Base-by-base conservation (phyloP, 805 yeast species). In the Sugiyamaella floridensis region DNA sequence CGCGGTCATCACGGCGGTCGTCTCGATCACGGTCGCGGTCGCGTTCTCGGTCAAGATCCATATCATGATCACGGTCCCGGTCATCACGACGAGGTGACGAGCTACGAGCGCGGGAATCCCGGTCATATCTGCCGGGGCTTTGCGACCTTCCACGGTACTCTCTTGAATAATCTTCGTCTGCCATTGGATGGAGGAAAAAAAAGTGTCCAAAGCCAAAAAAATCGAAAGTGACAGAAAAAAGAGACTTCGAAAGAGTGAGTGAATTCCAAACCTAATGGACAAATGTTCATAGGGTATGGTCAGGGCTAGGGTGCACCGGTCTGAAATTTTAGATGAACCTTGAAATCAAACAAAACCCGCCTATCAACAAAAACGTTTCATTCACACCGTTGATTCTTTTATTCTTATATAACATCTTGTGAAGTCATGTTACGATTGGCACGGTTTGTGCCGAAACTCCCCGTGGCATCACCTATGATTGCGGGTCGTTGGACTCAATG, bases 1-100 rank as follows among this genome's bases (percentile, higher is more conserved):
- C 47, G 18, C 48, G 28, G 29, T 44, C 49, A 37, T 51, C 51
- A 15, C 51, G 48, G 15, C 48, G 44, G 49, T 28, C 42, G 44
- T 29, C 41, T 16, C 37, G 37, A 11, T 32, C 37, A 28, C 52
- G 47, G 34, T 52, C 42, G 22, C 52, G 19, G 28, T 50, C 46
- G 40, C 37, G 37, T 34, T 43, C 48, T 28, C 44, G 22, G 48
- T 43, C 54, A 8, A n/a, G 41, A 29, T 40, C 43, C 26, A 20
- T 20, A 4, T 32, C 43, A 15, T 41, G 48, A 22, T 49, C 55
- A 4, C 46, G 14, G 19, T 43, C 47, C 11, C 41, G 29, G 19
- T 47, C 58, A 15, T 55, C 58, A 3, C 61, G 54, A n/a, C 61
- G 54, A 18, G 62, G 62, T 7, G 60, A 56, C 18, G 49, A 46